Evolutionary conservation across 2,329 filamentous ascomycete species (phyloP), one percentile per base, ranked within the genome.

Genomic region (Torrubiella hemipterigena): DNA sequence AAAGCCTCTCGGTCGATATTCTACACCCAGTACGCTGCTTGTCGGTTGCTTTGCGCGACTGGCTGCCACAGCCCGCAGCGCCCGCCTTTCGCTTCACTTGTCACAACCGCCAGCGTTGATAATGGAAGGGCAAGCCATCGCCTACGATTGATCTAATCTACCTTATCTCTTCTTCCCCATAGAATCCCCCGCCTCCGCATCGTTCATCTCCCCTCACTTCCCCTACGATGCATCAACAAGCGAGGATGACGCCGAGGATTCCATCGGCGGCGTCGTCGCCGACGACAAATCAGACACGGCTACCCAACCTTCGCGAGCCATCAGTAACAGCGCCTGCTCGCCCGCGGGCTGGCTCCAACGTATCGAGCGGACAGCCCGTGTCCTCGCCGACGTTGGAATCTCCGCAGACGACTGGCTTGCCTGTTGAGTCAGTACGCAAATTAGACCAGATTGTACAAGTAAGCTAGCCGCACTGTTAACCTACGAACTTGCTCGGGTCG

Each of bases 381-480:
- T 47, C 67, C 43, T 65, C 67, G 37, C 66, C 70, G 36, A 63
- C 70, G 17, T 59, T 56, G 39, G 56, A 61, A 18, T 59, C 56
- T 28, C 54, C 55, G 34, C 49, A 54, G 27, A 50, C 61, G 26
- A 55, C 47, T 17, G 61, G 65, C 17, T 70, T 73, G 28, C 73
- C 69, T 33, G 69, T 66, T 45, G 82, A 89, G 42, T 73, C 76
- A 5, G 59, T 80, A 52, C 74, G 70, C 58, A 91, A 91, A 62
- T 67, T 95, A 44, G 91, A 93, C 54, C 86, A 94, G 59, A 91
- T 96, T 49, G 78, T 95, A 46, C 84, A 91, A 71, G 86, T 93
- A 46, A 28, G 47, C 41, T 17, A 19, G 14, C 27, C 18, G 10
- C 21, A 21, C 10, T 11, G 24, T 23, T 18, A 10, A 7, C 17